phyloP scores from a whole-genome alignment of 345 rosid species.

The Physaria fendleri region DNA sequence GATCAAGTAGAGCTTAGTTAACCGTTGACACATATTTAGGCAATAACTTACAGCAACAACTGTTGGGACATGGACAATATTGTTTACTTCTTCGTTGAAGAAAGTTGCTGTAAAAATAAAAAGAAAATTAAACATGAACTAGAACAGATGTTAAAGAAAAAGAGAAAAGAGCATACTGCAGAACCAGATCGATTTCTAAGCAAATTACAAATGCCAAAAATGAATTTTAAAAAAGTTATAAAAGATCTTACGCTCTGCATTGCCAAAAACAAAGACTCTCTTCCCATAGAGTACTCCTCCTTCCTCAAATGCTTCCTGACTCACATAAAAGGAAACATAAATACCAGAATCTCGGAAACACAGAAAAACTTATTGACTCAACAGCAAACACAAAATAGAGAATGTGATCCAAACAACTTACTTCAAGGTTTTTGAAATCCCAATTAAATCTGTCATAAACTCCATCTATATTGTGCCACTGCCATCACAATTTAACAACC shows the following conservation, averaged over 20 bases:
- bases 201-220: no score
- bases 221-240: no score
- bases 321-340: neutral
- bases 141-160: neutral
- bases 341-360: neutral
- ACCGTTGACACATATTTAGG: neutral
- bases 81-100: slow-evolving; percentile 35
- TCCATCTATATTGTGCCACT: slow-evolving; percentile 77
- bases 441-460: slow-evolving; percentile 53
- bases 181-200: no score
- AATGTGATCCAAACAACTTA: slow-evolving; percentile 30
- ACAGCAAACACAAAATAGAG: neutral
- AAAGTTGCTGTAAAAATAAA: slow-evolving; percentile 51
- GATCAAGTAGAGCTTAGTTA: neutral
- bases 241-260: slow-evolving; percentile 69
- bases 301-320: slow-evolving; percentile 79
- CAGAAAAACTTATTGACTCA: no score
- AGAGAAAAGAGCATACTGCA: neutral
- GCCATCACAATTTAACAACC: slow-evolving; percentile 11
- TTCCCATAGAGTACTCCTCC: slow-evolving; percentile 67
- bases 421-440: slow-evolving; percentile 82
- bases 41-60: slow-evolving; percentile 65
- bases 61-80: slow-evolving; percentile 47
- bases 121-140: no score
- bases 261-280: slow-evolving; percentile 72